phyloP scores from a whole-genome alignment of 176 grass and related monocot genomes.

The maize (Zea mays) region DNA sequence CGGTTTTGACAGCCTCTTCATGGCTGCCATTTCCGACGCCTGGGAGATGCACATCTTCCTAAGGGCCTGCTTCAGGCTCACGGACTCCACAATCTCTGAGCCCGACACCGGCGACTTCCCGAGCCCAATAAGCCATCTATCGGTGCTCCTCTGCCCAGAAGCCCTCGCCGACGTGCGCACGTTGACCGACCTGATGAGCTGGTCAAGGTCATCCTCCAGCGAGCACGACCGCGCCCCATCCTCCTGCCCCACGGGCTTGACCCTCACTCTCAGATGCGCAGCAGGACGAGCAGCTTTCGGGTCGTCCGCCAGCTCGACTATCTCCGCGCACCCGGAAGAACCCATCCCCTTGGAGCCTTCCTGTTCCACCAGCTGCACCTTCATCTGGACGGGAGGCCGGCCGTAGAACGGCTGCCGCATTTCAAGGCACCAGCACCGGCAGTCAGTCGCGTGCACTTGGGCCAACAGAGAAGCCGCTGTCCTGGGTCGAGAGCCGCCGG shows the following conservation, averaged over 20 bases:
- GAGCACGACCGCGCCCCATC: constrained; percentile 43
- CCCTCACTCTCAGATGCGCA: constrained; percentile 59
- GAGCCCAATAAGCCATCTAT: constrained; percentile 53
- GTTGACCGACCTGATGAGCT: constrained; percentile 74
- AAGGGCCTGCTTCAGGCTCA: constrained; percentile 84
- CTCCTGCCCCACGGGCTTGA: constrained; percentile 60
- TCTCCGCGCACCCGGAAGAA: constrained; percentile 79
- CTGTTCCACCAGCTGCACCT: constrained; percentile 23
- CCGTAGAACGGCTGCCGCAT: constrained; percentile 13
- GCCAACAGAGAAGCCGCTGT: constrained; percentile 17
- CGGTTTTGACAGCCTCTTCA: constrained; percentile 72
- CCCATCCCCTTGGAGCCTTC: constrained; percentile 43
- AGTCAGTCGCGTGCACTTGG: neutral
- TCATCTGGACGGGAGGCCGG: constrained; percentile 37
- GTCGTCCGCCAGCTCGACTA: constrained; percentile 75
- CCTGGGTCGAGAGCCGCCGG: constrained; percentile 20
- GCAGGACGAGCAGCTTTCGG: constrained; percentile 37
- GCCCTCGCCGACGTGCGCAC: constrained; percentile 52
- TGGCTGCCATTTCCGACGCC: constrained; percentile 93
- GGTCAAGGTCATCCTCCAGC: constrained; percentile 67
- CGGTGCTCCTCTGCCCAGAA: constrained; percentile 62
- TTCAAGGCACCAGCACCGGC: constrained; percentile 31
- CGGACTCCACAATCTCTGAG: constrained; percentile 83
- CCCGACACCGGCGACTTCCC: constrained; percentile 63
- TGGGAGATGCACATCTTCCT: constrained; percentile 96